Evolutionary conservation across 2,329 filamentous ascomycete genomes (phyloP).

Genomic region (Nannizzia gypsea): DNA sequence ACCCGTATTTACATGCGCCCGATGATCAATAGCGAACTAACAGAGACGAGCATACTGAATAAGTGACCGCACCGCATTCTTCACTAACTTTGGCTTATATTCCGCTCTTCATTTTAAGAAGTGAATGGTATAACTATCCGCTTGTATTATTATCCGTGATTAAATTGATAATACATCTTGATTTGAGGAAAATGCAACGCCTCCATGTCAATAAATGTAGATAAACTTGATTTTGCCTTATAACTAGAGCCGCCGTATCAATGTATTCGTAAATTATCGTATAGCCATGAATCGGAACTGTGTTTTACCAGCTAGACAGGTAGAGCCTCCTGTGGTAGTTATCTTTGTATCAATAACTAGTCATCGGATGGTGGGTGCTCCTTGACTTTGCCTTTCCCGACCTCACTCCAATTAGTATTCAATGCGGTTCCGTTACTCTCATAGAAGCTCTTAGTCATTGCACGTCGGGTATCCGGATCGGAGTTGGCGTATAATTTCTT

Average conservation of each 20-base stretch:
- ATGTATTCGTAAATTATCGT: background rate
- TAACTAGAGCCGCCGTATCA: background rate
- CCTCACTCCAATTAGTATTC: slow-evolving; percentile 84
- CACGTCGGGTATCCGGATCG: slow-evolving; percentile 67
- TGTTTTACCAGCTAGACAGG: background rate
- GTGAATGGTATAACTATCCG: too few relatives aligned
- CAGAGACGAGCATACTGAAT: too few relatives aligned
- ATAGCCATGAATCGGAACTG: background rate
- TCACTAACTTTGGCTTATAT: too few relatives aligned
- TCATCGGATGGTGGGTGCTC: slow-evolving; percentile 11
- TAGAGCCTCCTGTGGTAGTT: background rate
- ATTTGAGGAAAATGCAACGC: background rate
- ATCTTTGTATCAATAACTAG: background rate
- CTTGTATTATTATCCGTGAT: too few relatives aligned
- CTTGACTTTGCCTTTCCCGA: slow-evolving; percentile 59
- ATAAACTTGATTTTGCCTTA: background rate
- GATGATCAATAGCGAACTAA: too few relatives aligned
- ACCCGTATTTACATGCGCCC: too few relatives aligned
- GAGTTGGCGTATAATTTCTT: slow-evolving; percentile 72
- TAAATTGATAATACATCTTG: too few relatives aligned
- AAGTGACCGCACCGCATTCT: too few relatives aligned
- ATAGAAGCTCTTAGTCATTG: slow-evolving; percentile 95
- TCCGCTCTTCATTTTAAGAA: too few relatives aligned
- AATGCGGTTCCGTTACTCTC: slow-evolving; percentile 90
- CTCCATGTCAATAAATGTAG: background rate